Base-by-base conservation (phyloP, 805 yeast species). In the Ogataea chonburiensis region DNA sequence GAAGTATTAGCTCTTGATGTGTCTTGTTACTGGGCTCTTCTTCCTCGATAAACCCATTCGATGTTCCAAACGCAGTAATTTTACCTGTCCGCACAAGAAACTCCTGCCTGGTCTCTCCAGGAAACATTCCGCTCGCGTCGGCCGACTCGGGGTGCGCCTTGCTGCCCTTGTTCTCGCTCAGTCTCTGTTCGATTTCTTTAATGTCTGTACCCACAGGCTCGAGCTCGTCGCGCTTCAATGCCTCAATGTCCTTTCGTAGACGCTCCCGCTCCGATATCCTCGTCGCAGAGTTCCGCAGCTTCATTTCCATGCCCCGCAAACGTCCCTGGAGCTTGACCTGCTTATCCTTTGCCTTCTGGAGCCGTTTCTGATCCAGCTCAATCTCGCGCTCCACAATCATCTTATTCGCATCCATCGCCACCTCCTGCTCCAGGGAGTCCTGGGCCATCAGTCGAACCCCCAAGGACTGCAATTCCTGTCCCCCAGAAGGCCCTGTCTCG, bases 51-150 rank as follows among this genome's bases (percentile, higher is more conserved):
- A 86, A 83, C 2, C 77, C 80, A 25, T 70, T 68, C 14, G 75
- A 63, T 19, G 76, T 75, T 8, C 96, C 95, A 66, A 93, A 93
- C 0, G 98, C 98, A 0, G 98, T 93, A 38, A 88, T 77, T 56
- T 87, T 80, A 18, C 98, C 98, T 0, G 91, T 89, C 46, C 98
- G 70, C 0, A 93, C 75, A 42, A 93, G 67, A 53, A 61, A 89
- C 33, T 89, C 97, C 38, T 76, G 76, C 52, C 83, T 84, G 0
- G 87, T 62, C 53, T 93, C 98, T n/a, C 75, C 84, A 0, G 83
- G 77, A 5, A 73, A 66, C 45, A 70, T 66, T 3, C 63, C 73
- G 1, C 53, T 44, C 12, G 48, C 40, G 1, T 42, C 54, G 8
- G 40, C 51, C 5, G 45, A 21, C 7, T 31, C 38, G 17, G 28